These are phyloP conservation scores for Trichophyton rubrum DNA, from an alignment of 2,329 filamentous ascomycete species.

Conservation along the genomic window DNA sequence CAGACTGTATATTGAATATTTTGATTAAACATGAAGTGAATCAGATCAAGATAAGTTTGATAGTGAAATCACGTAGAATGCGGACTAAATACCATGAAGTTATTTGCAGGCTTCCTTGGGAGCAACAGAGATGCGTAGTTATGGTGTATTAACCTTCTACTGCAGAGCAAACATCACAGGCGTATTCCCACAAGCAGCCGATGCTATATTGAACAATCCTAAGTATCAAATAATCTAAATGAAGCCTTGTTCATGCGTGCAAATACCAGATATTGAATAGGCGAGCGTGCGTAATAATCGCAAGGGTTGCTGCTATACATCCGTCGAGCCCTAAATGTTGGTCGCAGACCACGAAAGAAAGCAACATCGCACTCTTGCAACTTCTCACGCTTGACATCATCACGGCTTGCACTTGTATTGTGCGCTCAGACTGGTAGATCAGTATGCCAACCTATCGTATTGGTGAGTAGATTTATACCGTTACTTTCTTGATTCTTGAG, in stretches of 20 bases:
- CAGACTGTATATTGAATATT: background rate
- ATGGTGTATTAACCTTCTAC: no score
- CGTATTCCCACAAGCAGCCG: no score
- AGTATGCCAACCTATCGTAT: constrained; percentile 6
- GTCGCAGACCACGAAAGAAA: background rate
- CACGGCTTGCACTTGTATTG: background rate
- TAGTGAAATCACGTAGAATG: background rate
- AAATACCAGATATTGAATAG: background rate
- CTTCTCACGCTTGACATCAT: background rate
- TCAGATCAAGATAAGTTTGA: background rate
- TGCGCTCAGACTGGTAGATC: background rate
- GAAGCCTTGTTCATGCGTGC: background rate
- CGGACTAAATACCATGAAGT: no score
- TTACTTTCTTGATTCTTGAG: background rate
- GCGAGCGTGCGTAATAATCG: background rate
- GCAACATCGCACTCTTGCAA: background rate
- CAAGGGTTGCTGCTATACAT: constrained; percentile 2
- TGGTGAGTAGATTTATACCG: background rate
- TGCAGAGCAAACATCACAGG: no score
- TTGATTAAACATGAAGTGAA: background rate
- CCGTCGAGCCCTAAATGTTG: background rate
- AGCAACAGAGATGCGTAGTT: no score
- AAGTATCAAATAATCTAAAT: no score
- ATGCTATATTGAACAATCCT: no score
- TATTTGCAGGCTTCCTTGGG: no score